Evolutionary conservation across 495 filamentous ascomycete genomes (phyloP), one percentile per base, ranked within the genome.

Genomic region (Podospora pseudocomata): DNA sequence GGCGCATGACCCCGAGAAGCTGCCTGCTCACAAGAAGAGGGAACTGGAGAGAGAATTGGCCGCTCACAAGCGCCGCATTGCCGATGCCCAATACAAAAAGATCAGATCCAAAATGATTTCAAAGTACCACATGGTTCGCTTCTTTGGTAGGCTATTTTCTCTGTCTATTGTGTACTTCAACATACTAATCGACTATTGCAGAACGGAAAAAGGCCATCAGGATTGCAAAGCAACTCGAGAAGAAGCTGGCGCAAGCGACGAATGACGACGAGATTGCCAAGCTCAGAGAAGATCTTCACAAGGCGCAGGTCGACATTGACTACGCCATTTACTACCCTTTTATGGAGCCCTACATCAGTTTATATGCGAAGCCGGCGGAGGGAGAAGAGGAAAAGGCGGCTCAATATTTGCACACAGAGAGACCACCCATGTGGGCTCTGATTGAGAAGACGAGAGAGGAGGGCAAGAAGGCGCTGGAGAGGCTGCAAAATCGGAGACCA

Each of bases 51-150:
- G 94, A 39, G 94, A 94, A 60, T 80, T 97, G 58, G 84, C 83
- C 26, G 88, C 88, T 0, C 92, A 91, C 76, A 84, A 91, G 76
- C 84, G 88, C 65, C 91, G 94, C 70, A 82, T 98, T 19, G 83
- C 78, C 27, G 80, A 82, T 56, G 80, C 81, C 26, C 72, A 79
- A 30, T 78, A 85, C 15, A 87, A 89, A 71, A 89, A 86, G 74
- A 78, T 80, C 63, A 86, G 89, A 68, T 85, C 86, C 68, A 83
- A 86, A 65, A 90, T 96, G 85, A 94, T 94, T 62, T 86, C 84
- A 75, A 92, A 88, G 73, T 99, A 97, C 75, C 94, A 97, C 75
- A 97, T 95, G 86, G 91, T 97, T 27, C 84, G 95, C 61, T 99
- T 99, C 76, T 92, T 90, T 85, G 85, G 93, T 91, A 77, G 63